phyloP scores from a whole-genome alignment of 345 rosid genomes.

The Eucalyptus sp. region DNA sequence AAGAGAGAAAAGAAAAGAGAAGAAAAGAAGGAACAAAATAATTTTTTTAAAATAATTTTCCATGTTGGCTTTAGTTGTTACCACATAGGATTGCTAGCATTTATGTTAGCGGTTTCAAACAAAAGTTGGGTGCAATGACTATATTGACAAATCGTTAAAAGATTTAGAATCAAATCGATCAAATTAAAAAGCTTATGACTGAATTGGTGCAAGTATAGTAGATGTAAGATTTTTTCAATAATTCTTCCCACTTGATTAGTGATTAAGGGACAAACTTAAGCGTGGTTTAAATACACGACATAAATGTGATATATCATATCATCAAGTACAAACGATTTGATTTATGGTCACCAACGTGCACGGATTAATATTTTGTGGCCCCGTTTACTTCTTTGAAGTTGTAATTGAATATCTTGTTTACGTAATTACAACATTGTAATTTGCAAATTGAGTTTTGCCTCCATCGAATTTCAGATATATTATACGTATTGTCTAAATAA shows the following conservation, averaged over 20 bases:
- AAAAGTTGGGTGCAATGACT: background rate
- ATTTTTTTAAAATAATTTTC: background rate
- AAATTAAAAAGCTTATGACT: background rate
- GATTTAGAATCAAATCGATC: background rate
- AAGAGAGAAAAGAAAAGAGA: no score
- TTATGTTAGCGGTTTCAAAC: no score
- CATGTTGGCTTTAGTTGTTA: no score
- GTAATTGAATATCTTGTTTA: no score
- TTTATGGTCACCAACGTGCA: background rate
- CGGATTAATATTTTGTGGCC: background rate
- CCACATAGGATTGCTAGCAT: rapidly evolving
- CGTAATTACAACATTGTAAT: no score
- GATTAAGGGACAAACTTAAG: background rate
- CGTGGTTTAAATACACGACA: background rate
- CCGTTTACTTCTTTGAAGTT: no score
- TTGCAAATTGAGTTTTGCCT: background rate
- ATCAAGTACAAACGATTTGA: background rate
- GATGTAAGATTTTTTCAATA: no score
- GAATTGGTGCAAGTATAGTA: no score
- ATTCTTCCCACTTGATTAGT: background rate
- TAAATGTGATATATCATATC: background rate
- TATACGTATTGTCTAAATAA: background rate
- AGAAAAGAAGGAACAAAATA: no score
- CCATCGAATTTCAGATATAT: background rate
- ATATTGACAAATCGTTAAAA: no score